Base-by-base conservation (phyloP, 257 asterid species). In the Solanum rostratum region DNA sequence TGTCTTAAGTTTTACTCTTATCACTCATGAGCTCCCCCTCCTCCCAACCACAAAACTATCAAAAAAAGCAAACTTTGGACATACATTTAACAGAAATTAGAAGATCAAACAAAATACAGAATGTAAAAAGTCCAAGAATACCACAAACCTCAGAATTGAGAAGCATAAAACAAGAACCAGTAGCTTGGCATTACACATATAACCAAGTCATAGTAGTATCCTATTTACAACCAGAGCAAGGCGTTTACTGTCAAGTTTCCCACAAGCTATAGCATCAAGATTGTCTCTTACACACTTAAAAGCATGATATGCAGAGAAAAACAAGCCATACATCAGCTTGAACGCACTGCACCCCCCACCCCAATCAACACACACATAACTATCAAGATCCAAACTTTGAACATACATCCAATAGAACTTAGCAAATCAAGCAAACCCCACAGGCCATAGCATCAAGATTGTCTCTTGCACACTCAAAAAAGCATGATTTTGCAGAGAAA, bases 401-500 rank as follows among this genome's bases (percentile, higher is more conserved):
- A 70, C 54, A 41, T 6, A 41, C 7, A 66, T 30, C 8, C 22
- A 29, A 16, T 18, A 66, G 7, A 66, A 30, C 1, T 66, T 15
- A 30, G 46, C 12, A 30, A 66, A 66, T 30, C 46, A 30, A 66
- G 33, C 45, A 30, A 66, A 66, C 30, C 14, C 45, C 7, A 66
- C 29, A 57, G 65, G 65, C 7, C 15, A 57, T 57, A 10, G 65
- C 65, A 37, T 68, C 4, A 68, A 68, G 49, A 86, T 85, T 63
- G 80, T 85, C 80, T 87, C 90, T 86, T 5, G 96, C 89, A 70
- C 90, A 84, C 43, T 80, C 86, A 33, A 93, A 93, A 93, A 11
- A 94, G n/a, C 98, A 27, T 89, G 94, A 68, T 90, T 91, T 79
- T 94, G 95, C 85, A 93, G 74, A 85, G 91, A 30, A 57, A 33